Base-by-base conservation (phyloP, 2,329 filamentous ascomycete species). In the Torrubiella hemipterigena region DNA sequence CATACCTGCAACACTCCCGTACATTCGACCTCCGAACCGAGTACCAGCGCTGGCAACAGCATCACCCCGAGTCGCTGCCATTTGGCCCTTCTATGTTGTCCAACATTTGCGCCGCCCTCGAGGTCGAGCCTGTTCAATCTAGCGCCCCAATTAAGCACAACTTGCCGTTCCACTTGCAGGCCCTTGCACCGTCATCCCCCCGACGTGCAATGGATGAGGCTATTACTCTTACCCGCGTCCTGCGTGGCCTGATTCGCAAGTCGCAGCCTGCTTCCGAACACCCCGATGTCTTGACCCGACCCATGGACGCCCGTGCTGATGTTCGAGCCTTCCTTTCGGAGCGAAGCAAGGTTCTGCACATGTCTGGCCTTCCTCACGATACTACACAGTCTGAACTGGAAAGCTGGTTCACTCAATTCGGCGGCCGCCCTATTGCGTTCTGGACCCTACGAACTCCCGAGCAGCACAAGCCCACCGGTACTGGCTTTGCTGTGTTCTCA, bases 351-450 rank as follows among this genome's bases (percentile, higher is more conserved):
- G 89, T 98, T 23, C 73, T 98, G 34, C 91, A 98, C 59, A 89
- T 98, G 78, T 94, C 87, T 48, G 91, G 91, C 29, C 70, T 98
- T 31, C 91, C 91, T 27, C 91, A 98, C 54, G 91, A 98, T 49
- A 98, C 91, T 21, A 98, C 91, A 2, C 91, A 98, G 61, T 96
- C 89, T 4, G 91, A 98, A 63, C 72, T 98, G 16, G 91, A 98
- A 64, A 95, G 87, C 61, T 98, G 91, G 91, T 98, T 96, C 54
- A 98, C 91, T 18, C 91, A 98, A 58, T 98, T 94, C 52, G 91
- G 91, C 41, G 91, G 91, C 30, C 82, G 91, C 26, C 91, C 91
- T 18, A 98, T 98, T 61, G 91, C 91, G 14, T 98, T 98, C 63
- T 98, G 91, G 91, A 98, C 91, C 13, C 71, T 98, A 30, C 82